phyloP scores from a whole-genome alignment of 2,329 filamentous ascomycete species.

The Botrytis pseudocinerea region DNA sequence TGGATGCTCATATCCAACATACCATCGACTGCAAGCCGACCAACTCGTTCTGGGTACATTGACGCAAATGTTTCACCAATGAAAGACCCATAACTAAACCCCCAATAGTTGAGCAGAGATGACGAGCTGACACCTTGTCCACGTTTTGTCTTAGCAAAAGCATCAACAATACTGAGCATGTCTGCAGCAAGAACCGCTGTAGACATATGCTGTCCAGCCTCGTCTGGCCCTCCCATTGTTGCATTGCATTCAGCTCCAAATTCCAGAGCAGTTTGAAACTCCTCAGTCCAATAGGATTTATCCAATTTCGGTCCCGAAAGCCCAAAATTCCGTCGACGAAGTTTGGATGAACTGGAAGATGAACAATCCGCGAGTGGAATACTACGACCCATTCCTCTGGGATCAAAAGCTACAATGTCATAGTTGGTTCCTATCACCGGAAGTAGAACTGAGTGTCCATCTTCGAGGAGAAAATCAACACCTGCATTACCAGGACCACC shows the following conservation, averaged over 20 bases:
- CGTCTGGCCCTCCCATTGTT: not conserved
- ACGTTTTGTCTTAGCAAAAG: conserved; percentile 32
- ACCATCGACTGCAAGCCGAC: conserved; percentile 43
- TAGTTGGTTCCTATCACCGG: conserved; percentile 49
- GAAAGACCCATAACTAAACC: conserved; percentile 51
- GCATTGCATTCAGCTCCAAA: conserved; percentile 7
- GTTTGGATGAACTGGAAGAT: not conserved
- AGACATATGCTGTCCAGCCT: conserved; percentile 42
- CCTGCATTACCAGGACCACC: conserved; percentile 24
- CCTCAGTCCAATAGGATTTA: not conserved
- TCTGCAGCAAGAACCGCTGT: conserved; percentile 40
- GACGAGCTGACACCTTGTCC: conserved; percentile 21
- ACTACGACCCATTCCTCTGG: conserved; percentile 44
- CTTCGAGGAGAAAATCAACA: conserved; percentile 18
- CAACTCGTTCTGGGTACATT: conserved; percentile 46
- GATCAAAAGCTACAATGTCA: conserved; percentile 54
- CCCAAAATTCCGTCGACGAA: not conserved
- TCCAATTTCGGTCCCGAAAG: conserved; percentile 15
- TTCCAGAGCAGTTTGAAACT: not conserved
- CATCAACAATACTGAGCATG: conserved; percentile 40
- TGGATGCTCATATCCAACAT: not conserved
- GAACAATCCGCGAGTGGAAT: conserved; percentile 29
- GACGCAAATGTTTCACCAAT: conserved; percentile 48
- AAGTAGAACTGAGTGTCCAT: conserved; percentile 41
- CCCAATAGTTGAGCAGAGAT: conserved; percentile 48